Conservation (phyloP, 139 green algal species). For the Spirogloea muscicola region DNA sequence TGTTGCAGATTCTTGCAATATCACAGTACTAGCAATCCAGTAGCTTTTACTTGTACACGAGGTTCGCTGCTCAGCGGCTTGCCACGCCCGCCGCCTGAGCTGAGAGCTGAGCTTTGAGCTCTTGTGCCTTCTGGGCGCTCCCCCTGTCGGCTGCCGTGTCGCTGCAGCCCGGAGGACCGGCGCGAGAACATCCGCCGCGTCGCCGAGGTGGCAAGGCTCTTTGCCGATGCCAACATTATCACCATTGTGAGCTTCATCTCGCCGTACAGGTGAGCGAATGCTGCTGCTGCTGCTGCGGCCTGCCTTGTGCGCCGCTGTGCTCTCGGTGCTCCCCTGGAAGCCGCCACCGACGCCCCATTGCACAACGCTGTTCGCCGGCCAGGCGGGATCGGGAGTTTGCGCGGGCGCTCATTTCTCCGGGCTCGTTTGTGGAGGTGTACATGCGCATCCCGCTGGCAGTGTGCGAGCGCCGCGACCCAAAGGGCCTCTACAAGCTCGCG, state of each 20-base stretch:
- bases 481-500: conserved; percentile 92
- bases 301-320: no score
- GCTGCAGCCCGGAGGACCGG: conserved; percentile 2
- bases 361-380: not conserved
- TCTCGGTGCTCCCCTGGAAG: no score
- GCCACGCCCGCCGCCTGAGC: no score
- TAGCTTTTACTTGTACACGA: no score
- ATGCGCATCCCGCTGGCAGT: conserved; percentile 83
- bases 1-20: no score
- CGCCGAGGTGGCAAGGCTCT: conserved; percentile 83
- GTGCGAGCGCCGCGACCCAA: conserved; percentile 86
- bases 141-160: no score
- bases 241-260: conserved; percentile 90
- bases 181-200: conserved; percentile 11
- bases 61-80: no score
- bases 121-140: no score
- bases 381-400: conserved; percentile 53
- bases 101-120: no score
- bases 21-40: no score
- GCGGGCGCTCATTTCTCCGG: conserved; percentile 52
- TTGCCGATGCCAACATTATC: conserved; percentile 79
- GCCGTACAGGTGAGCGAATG: conserved; percentile 70
- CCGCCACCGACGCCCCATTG: not conserved
- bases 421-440: conserved; percentile 74
- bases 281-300: no score